Base-by-base conservation (phyloP, 163 green algal species). In the Trebouxia gelatinosa region DNA sequence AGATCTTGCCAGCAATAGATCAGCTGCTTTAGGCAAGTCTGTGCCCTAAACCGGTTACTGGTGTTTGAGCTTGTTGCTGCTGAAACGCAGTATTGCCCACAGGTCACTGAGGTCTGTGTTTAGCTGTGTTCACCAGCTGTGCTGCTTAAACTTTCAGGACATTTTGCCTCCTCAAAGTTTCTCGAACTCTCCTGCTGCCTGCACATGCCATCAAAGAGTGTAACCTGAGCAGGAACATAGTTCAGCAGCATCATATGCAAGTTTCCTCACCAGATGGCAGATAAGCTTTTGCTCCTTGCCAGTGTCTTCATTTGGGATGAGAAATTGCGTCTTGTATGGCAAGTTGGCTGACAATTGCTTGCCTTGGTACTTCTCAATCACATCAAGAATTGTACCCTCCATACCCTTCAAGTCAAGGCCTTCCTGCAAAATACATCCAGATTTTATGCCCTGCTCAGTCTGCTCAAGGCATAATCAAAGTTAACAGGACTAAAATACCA, bases 331-430 rank as follows among this genome's bases (percentile, higher is more conserved):
- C 19, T 89, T 82, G 46, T 78, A 90, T 6, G 90, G 90, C 34
- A 92, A 57, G 74, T 88, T 93, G 9, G 89, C 85, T 23, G 86
- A 91, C 38, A 94, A 62, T 16, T 81, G 59, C 54, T 89, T 86
- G 46, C 88, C 90, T 76, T 94, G 89, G 77, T 81, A 92, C 5
- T 88, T 39, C 3, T 81, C 78, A 6, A 88, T 87, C 34, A 93
- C 80, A 34, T 85, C 82, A 1, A 80, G 19, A 2, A 93, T 46
- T 5, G 67, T 78, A 19, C 90, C 90, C 48, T 89, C 80, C 82
- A 91, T 87, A 19, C 89, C 89, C 16, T 93, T 74, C 31, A 94
- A 72, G 29, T 88, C 74, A 5, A 94, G 37, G 1, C 90, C 90
- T 1, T 89, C 50, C 23, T 84, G 31, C 13, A 76, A 4, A 74